Percentiles rank a stretch among this genome's conserved stretches.
Conservation (phyloP, 2,329 filamentous ascomycete genomes). For the Aspergillus oerlinghausenensis region DNA sequence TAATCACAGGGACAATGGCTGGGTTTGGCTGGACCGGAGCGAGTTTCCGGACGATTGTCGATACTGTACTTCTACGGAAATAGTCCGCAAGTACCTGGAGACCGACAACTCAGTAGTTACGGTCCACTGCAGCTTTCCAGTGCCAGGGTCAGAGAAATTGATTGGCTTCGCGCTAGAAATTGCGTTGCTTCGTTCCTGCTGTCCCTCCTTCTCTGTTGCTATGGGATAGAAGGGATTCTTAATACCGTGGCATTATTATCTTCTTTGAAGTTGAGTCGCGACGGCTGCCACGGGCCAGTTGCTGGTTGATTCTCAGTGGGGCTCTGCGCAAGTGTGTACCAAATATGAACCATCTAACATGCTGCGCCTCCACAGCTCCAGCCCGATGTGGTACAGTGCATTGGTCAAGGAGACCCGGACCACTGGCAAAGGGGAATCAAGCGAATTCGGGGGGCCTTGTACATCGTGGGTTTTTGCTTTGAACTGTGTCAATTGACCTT, state of each 20-base stretch:
- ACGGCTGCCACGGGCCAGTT: neutral
- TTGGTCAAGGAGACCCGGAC: neutral
- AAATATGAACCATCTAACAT: slow-evolving; percentile 1
- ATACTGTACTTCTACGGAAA: neutral
- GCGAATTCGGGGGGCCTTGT: neutral
- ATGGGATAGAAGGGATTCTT: neutral
- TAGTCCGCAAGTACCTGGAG: neutral
- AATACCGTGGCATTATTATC: neutral
- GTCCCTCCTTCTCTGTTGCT: neutral
- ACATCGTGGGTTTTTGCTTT: neutral
- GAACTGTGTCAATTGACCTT: slow-evolving; percentile 5
- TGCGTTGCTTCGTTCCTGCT: neutral
- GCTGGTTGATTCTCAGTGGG: slow-evolving; percentile 2
- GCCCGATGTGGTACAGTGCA: slow-evolving; percentile 12
- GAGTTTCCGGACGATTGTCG: neutral
- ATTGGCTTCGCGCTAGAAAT: neutral
- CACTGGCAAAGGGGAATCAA: neutral
- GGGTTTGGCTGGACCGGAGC: neutral
- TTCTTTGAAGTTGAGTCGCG: neutral
- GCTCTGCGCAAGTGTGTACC: slow-evolving; percentile 5
- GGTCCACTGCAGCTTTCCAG: neutral
- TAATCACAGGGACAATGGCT: neutral
- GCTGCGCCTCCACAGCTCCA: slow-evolving; percentile 14
- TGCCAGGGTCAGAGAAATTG: neutral
- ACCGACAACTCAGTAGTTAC: neutral